Evolutionary conservation across 257 asterid species (phyloP).

Genomic region (Mentha longifolia): DNA sequence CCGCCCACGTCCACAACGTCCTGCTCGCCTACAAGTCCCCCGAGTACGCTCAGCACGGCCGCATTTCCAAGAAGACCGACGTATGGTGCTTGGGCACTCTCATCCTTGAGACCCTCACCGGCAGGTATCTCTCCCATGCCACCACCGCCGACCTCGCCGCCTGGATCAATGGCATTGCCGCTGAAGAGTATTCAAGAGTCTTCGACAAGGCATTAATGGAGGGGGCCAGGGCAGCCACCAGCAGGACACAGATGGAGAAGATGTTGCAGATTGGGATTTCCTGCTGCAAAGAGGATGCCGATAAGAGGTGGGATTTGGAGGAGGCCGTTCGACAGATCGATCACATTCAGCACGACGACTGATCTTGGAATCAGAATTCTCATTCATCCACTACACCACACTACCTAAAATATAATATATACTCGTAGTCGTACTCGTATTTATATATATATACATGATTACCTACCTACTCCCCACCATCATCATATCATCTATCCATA

Average conservation of each 20-base stretch:
- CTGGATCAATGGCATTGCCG: constrained; percentile 56
- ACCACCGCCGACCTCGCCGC: constrained; percentile 42
- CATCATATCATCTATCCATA: background rate
- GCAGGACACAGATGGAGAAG: constrained; percentile 45
- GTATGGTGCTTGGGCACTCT: constrained; percentile 88
- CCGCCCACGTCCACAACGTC: constrained; percentile 57
- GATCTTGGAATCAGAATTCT: background rate
- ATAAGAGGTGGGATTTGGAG: constrained; percentile 69
- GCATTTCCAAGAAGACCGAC: constrained; percentile 67
- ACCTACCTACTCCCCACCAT: no score
- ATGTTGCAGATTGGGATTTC: constrained; percentile 62
- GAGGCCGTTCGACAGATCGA: constrained; percentile 61
- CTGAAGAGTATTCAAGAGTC: constrained; percentile 23
- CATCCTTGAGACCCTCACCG: constrained; percentile 64
- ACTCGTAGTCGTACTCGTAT: no score
- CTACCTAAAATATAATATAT: no score
- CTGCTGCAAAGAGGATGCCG: constrained; percentile 68
- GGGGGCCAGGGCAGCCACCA: background rate
- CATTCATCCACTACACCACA: no score
- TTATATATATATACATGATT: no score
- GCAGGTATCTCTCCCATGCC: constrained; percentile 55
- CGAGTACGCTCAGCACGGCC: constrained; percentile 50
- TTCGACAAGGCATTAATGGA: constrained; percentile 63
- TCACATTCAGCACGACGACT: constrained; percentile 43
- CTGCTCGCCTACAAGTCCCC: constrained; percentile 81